phyloP scores from a whole-genome alignment of 768 basidiomycete species.

The Chalciporus sphaerocephalus region DNA sequence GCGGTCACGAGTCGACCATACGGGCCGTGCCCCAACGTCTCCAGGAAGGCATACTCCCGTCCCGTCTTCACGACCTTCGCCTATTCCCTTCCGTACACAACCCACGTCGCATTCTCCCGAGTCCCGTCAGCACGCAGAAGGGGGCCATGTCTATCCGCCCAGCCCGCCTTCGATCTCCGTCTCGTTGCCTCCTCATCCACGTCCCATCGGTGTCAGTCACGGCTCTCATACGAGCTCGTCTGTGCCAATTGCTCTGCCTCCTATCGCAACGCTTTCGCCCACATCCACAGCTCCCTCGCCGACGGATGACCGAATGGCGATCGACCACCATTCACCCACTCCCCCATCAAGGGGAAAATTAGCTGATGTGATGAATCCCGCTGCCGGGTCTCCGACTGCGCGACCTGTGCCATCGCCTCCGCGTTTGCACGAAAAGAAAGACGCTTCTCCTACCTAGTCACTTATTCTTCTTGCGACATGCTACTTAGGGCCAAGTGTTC shows the following conservation, averaged over 20 bases:
- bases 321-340: constrained; percentile 42
- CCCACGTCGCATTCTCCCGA: constrained; percentile 68
- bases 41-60: constrained; percentile 53
- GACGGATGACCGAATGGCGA: constrained; percentile 34
- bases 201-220: constrained; percentile 58
- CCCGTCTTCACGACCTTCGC: constrained; percentile 62
- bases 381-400: constrained; percentile 46
- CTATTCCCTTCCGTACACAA: constrained; percentile 70
- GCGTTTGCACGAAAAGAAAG: constrained; percentile 34
- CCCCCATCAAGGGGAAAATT: constrained; percentile 52
- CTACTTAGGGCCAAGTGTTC: constrained; percentile 1
- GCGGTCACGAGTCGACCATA: constrained; percentile 55
- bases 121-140: constrained; percentile 42
- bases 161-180: constrained; percentile 52
- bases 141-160: constrained; percentile 37
- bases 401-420: constrained; percentile 56
- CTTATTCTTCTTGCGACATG: constrained; percentile 14
- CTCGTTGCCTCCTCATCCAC: constrained; percentile 69
- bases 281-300: constrained; percentile 55
- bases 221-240: constrained; percentile 36
- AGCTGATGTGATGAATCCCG: constrained; percentile 46
- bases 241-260: constrained; percentile 54
- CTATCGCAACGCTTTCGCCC: constrained; percentile 66
- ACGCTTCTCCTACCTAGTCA: constrained; percentile 23
- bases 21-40: constrained; percentile 51